Conservation (phyloP, 805 yeast species). For the Clavispora fructus region DNA sequence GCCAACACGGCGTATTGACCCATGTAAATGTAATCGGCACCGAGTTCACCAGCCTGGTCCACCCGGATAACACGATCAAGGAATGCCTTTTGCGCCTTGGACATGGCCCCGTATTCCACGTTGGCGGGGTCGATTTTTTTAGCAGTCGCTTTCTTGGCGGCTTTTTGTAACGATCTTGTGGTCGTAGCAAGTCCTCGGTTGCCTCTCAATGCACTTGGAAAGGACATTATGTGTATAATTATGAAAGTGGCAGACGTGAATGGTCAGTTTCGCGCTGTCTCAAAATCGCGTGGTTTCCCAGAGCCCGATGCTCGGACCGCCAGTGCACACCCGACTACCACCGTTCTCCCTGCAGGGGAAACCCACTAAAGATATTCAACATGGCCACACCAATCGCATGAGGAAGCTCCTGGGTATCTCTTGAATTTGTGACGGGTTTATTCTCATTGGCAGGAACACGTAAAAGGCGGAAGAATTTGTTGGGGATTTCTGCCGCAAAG, state of each 20-base stretch:
- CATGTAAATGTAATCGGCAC: conserved; percentile 87
- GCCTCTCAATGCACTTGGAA: background rate
- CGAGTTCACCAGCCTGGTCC: conserved; percentile 97
- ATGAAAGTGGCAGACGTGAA: background rate
- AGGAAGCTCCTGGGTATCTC: conserved; percentile 60
- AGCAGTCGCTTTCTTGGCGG: background rate
- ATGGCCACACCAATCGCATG: conserved; percentile 42
- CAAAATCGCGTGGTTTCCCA: background rate
- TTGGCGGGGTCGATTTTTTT: background rate
- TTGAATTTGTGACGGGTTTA: conserved; percentile 51
- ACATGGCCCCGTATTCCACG: conserved; percentile 32
- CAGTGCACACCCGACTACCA: background rate
- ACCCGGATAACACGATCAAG: conserved; percentile 77
- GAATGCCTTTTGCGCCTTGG: conserved; percentile 61
- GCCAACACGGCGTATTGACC: conserved; percentile 83
- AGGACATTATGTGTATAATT: background rate
- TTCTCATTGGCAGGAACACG: conserved; percentile 41
- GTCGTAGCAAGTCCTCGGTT: background rate
- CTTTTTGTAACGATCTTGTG: background rate
- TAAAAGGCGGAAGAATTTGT: conserved; percentile 41
- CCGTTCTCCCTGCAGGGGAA: background rate
- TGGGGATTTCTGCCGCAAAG: conserved; percentile 46
- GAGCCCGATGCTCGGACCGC: background rate
- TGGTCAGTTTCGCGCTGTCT: background rate
- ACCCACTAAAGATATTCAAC: conserved; percentile 35